phyloP scores from a whole-genome alignment of 2,329 filamentous ascomycete species.

The Alternaria dauci region DNA sequence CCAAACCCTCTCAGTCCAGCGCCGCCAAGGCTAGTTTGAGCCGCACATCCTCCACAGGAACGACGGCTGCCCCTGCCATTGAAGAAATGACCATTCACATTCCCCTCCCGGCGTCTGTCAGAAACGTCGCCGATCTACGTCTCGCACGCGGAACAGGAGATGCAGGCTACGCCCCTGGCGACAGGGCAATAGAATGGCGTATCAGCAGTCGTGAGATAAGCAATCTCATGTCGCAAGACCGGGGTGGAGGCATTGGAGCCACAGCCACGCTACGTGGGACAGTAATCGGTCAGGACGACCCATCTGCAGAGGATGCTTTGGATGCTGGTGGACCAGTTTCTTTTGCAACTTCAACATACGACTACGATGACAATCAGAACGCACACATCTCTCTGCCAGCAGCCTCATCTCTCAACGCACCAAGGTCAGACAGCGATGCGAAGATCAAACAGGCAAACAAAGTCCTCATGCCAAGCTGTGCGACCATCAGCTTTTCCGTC shows the following conservation, averaged over 20 bases:
- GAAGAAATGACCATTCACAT: conserved; percentile 82
- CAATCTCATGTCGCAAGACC: conserved; percentile 45
- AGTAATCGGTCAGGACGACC: conserved; percentile 70
- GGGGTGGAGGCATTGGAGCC: conserved; percentile 63
- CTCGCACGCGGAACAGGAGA: conserved; percentile 82
- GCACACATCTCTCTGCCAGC: conserved; percentile 8
- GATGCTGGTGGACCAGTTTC: conserved; percentile 48
- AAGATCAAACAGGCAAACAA: conserved; percentile 67
- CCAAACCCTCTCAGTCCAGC: conserved; percentile 49
- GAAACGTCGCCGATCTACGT: conserved; percentile 83
- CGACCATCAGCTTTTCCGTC: conserved; percentile 60
- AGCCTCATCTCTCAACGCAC: conserved; percentile 22
- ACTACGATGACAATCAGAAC: conserved; percentile 46
- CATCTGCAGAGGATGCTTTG: conserved; percentile 32
- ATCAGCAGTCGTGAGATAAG: conserved; percentile 80
- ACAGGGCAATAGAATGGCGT: conserved; percentile 80
- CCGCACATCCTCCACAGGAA: conserved; percentile 40
- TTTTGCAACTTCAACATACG: conserved; percentile 36
- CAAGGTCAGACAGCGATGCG: conserved; percentile 52
- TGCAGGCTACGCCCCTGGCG: conserved; percentile 78
- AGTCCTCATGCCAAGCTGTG: conserved; percentile 59
- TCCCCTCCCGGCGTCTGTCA: conserved; percentile 79
- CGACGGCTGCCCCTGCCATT: conserved; percentile 57
- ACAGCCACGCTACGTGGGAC: conserved; percentile 81
- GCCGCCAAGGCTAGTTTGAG: conserved; percentile 38